phyloP scores from a whole-genome alignment of 148 eudicot species.

The Camellia sinensis region DNA sequence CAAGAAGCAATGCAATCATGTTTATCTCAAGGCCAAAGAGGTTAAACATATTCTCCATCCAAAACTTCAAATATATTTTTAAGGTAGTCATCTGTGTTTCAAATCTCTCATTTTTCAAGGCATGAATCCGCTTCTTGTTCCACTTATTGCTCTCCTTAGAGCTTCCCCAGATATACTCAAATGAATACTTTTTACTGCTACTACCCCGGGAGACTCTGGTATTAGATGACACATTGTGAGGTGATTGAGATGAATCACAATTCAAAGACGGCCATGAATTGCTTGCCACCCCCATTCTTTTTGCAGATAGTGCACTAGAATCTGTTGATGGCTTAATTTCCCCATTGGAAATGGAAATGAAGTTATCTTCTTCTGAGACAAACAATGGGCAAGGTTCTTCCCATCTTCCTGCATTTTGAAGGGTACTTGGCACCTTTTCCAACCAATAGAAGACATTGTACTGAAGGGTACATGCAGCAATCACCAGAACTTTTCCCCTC shows the following conservation, averaged over 20 bases:
- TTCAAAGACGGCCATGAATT: constrained; percentile 46
- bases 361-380: constrained; percentile 49
- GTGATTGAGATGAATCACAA: constrained; percentile 23
- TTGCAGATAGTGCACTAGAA: constrained; percentile 24
- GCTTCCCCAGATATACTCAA: constrained; percentile 72
- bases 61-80: constrained; percentile 81
- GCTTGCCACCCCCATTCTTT: constrained; percentile 29
- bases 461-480: constrained; percentile 86
- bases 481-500: constrained; percentile 79
- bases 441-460: constrained; percentile 90
- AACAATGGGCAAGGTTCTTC: constrained; percentile 92
- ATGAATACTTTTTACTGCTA: constrained; percentile 38
- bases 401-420: constrained; percentile 46
- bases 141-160: constrained; percentile 80
- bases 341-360: constrained; percentile 39
- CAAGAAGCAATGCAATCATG: constrained; percentile 78
- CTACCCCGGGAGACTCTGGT: constrained; percentile 32
- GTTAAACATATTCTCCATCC: constrained; percentile 89
- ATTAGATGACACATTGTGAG: constrained; percentile 17
- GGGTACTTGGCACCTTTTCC: constrained; percentile 55
- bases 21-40: constrained; percentile 95
- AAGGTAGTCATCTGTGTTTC: constrained; percentile 76
- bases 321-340: constrained; percentile 35
- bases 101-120: constrained; percentile 78
- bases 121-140: constrained; percentile 70